Conservation (phyloP, 495 filamentous ascomycete genomes). For the Podospora conica region DNA sequence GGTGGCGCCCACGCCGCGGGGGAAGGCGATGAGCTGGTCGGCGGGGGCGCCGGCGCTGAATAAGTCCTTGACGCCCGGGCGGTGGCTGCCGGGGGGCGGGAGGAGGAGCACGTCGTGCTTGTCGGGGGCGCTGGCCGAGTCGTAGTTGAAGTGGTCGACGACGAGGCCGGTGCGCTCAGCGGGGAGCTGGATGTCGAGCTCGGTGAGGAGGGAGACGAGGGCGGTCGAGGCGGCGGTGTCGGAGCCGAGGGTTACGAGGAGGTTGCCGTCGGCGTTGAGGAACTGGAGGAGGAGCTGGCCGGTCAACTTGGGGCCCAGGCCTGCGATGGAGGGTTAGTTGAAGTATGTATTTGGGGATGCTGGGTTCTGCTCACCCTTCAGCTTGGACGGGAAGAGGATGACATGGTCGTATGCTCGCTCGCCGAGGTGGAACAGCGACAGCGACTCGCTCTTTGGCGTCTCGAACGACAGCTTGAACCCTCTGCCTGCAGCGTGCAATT, state of each 20-base stretch:
- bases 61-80: constrained; percentile 68
- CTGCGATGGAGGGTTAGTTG: constrained; percentile 41
- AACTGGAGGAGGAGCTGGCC: constrained; percentile 85
- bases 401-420: constrained; percentile 87
- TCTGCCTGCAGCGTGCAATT: constrained; percentile 50
- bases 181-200: constrained; percentile 89
- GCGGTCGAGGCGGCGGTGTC: constrained; percentile 66
- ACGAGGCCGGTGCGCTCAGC: constrained; percentile 72
- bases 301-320: constrained; percentile 80
- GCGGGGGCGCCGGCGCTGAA: constrained; percentile 57
- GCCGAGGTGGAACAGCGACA: constrained; percentile 80
- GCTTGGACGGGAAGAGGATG: constrained; percentile 76
- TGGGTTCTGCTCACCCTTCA: constrained; percentile 60
- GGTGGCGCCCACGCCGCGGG: constrained; percentile 69
- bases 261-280: constrained; percentile 84
- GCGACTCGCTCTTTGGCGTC: constrained; percentile 76
- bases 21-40: constrained; percentile 62
- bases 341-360: neutral
- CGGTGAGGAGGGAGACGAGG: constrained; percentile 76
- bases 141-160: constrained; percentile 95
- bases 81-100: constrained; percentile 52
- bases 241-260: constrained; percentile 80
- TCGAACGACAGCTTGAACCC: constrained; percentile 76
- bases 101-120: constrained; percentile 86
- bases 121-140: constrained; percentile 65